Evolutionary conservation across 208 protist species (phyloP).

Genomic region (Leptomonas pyrrhocoris): DNA sequence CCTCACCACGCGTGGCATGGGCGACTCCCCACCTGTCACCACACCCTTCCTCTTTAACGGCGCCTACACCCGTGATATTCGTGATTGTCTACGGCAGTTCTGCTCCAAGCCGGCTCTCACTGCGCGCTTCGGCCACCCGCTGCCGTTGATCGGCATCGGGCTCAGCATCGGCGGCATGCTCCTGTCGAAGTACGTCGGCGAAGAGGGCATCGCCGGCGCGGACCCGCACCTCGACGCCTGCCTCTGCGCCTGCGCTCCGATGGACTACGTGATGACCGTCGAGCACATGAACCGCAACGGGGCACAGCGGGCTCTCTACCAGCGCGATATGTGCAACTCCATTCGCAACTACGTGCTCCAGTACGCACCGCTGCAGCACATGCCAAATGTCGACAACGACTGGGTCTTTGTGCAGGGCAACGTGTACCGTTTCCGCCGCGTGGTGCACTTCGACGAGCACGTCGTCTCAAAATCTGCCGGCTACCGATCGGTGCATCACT

Average conservation of each 20-base stretch:
- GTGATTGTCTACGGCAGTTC: slow-evolving; percentile 38
- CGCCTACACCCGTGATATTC: slow-evolving; percentile 57
- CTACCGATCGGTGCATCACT: slow-evolving; percentile 57
- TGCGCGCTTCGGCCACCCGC: slow-evolving; percentile 15
- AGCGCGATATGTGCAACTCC: slow-evolving; percentile 44
- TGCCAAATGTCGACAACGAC: slow-evolving; percentile 49
- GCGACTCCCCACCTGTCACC: slow-evolving; percentile 43
- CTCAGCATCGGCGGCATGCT: slow-evolving; percentile 60
- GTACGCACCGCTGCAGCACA: slow-evolving; percentile 40
- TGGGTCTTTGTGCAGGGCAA: slow-evolving; percentile 41
- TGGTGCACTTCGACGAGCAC: slow-evolving; percentile 63
- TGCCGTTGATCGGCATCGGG: slow-evolving; percentile 58
- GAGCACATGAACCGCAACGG: slow-evolving; percentile 56
- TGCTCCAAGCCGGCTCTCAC: slow-evolving; percentile 36
- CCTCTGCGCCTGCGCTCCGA: slow-evolving; percentile 48
- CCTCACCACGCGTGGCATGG: slow-evolving; percentile 59
- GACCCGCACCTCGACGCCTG: slow-evolving; percentile 40
- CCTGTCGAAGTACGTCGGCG: slow-evolving; percentile 67
- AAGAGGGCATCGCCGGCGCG: slow-evolving; percentile 46
- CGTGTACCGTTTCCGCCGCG: slow-evolving; percentile 33
- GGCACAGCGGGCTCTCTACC: slow-evolving; percentile 47
- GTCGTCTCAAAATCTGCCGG: slow-evolving; percentile 46
- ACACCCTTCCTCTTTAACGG: slow-evolving; percentile 51
- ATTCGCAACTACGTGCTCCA: slow-evolving; percentile 49
- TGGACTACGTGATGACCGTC: slow-evolving; percentile 50